Percentiles rank a stretch among this genome's conserved stretches.
Conservation (phyloP, 1,139 yeast species). For the Suhomyces choctaworum region DNA sequence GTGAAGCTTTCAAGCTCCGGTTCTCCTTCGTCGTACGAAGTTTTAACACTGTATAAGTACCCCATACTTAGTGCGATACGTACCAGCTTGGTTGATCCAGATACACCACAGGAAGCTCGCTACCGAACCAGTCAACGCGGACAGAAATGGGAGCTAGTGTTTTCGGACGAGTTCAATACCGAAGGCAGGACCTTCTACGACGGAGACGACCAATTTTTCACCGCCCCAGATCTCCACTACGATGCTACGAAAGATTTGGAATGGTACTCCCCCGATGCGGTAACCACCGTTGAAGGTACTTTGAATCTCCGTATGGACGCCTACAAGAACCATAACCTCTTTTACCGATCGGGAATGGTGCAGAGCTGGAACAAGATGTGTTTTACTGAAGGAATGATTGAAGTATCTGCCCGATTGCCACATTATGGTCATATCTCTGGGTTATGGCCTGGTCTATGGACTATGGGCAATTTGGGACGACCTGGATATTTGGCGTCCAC, state of each 20-base stretch:
- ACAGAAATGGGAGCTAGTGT: slow-evolving; percentile 27
- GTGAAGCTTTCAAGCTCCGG: slow-evolving; percentile 19
- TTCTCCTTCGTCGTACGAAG: slow-evolving; percentile 21
- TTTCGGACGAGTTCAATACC: slow-evolving; percentile 31
- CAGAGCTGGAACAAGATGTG: slow-evolving; percentile 33
- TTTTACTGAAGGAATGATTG: slow-evolving; percentile 29
- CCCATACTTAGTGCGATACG: slow-evolving; percentile 28
- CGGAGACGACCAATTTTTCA: slow-evolving; percentile 35
- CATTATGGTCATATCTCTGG: slow-evolving; percentile 31
- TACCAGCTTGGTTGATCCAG: slow-evolving; percentile 28
- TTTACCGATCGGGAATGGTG: slow-evolving; percentile 33
- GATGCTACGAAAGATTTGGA: slow-evolving; percentile 34
- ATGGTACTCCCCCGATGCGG: slow-evolving; percentile 37
- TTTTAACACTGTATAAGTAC: slow-evolving; percentile 23
- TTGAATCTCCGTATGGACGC: slow-evolving; percentile 30
- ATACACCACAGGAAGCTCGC: slow-evolving; percentile 23
- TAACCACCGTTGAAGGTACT: slow-evolving; percentile 30
- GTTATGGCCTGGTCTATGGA: slow-evolving; percentile 36
- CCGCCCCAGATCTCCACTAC: slow-evolving; percentile 29
- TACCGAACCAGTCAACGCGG: slow-evolving; percentile 17
- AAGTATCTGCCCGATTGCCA: slow-evolving; percentile 27
- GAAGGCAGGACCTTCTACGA: slow-evolving; percentile 33
- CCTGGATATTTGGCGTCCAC: slow-evolving; percentile 31
- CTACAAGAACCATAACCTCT: slow-evolving; percentile 28
- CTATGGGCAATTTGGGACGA: slow-evolving; percentile 32